Evolutionary conservation across 345 rosid genomes (phyloP).

Genomic region (Eucalyptus caleyi): DNA sequence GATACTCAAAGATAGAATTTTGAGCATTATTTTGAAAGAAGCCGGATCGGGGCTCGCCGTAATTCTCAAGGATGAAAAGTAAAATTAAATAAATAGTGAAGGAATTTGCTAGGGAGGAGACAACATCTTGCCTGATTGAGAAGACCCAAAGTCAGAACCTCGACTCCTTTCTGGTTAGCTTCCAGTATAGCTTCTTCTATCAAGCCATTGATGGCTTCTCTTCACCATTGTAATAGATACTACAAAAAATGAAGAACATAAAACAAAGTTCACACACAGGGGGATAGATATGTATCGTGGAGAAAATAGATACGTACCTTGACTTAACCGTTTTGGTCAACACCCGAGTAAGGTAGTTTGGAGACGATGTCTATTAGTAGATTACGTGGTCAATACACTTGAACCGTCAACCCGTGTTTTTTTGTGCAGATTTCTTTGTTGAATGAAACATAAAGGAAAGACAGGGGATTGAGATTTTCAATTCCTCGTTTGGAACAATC

Average conservation of each 20-base stretch:
- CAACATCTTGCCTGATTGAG: constrained; percentile 22
- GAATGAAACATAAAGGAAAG: background rate
- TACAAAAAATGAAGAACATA: background rate
- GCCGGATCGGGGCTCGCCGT: background rate
- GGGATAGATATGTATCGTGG: background rate
- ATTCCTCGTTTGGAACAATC: background rate
- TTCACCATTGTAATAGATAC: constrained; percentile 7
- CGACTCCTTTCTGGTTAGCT: constrained; percentile 17
- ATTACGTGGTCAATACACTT: background rate
- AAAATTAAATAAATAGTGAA: background rate
- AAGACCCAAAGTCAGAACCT: background rate
- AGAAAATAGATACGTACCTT: background rate
- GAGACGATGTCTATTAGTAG: background rate
- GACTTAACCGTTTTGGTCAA: background rate
- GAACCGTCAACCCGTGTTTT: background rate
- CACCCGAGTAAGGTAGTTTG: background rate
- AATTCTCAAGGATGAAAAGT: background rate
- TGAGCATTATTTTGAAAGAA: background rate
- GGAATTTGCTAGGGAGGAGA: background rate
- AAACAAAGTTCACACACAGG: background rate
- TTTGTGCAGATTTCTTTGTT: background rate
- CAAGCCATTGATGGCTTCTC: constrained; percentile 1
- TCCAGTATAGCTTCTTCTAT: constrained; percentile 28
- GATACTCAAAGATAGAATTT: background rate
- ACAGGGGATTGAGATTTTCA: background rate